Base-by-base conservation (phyloP, 805 yeast genomes). In the Yarrowia deformans region DNA sequence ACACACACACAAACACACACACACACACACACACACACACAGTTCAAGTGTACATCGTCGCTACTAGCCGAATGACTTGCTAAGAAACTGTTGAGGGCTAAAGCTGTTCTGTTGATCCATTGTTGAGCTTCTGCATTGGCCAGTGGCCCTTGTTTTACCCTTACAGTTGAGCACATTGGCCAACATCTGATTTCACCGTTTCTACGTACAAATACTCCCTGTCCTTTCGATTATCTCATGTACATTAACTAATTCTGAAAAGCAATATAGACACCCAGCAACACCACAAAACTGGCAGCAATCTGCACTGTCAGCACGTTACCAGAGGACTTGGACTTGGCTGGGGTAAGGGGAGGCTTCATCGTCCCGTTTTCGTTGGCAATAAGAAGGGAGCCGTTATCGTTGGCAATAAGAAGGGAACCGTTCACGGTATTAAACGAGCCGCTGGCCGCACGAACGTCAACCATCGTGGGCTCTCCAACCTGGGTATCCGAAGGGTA, bases 301-400 rank as follows among this genome's bases (percentile, higher is more conserved):
- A 60, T 60, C 52, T 60, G 66, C 34, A 60, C 66, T 34, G 52
- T 60, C 50, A 60, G 52, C 40, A 34, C 23, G 66, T 60, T 60
- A 5, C 42, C 66, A 5, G 46, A 23, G 4, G 66, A 60, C 16
- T 42, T 39, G 39, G 50, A 18, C 43, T 60, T 60, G 50, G 40
- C 42, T 4, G 52, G 29, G 3, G 5, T 5, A 8, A 43, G 52
- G 13, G 66, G n/a, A 14, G 50, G 66, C 10, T 9, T n/a, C 42
- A 45, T 18, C 18, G 66, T 43, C 50, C 52, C 66, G 18, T 60
- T 60, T 29, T 56, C 64, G 52, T 43, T 58, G 40, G 42, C 52
- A 43, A 55, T 39, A 5, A 55, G 10, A 2, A 55, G 39, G 18
- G 61, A 55, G 8, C 61, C 61, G 37, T 55, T 55, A n/a, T 56